Percentiles rank a stretch among this genome's conserved stretches.
These are phyloP conservation scores for Cucurbita argyrosperma DNA, from an alignment of 306 rosid genomes.

Conservation along the genomic window DNA sequence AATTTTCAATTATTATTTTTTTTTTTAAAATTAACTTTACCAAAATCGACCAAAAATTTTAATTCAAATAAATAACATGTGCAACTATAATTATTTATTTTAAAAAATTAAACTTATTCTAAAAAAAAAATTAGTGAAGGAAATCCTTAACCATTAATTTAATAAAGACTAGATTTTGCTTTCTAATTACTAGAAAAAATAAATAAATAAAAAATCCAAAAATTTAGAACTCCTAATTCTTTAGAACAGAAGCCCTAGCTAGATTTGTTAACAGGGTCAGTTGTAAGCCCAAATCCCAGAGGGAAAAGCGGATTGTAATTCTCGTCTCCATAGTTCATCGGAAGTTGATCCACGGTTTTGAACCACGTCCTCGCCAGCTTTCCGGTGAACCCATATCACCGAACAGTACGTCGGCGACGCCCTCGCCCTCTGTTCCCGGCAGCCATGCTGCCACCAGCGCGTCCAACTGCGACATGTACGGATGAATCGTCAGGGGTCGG, in stretches of 20 bases:
- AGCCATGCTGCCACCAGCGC: conserved; percentile 7
- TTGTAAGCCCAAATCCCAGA: conserved; percentile 8
- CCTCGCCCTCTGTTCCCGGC: not conserved
- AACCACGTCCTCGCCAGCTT: not conserved
- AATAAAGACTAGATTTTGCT: no score
- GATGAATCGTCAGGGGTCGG: not conserved
- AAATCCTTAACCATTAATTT: no score
- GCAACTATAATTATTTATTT: no score
- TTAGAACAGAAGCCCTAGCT: not conserved
- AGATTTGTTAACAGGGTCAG: not conserved
- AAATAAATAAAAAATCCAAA: no score
- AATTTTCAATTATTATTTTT: no score
- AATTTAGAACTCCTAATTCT: not conserved
- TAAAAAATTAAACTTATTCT: no score
- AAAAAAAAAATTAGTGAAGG: no score
- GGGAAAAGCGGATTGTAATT: conserved; percentile 4
- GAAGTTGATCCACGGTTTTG: conserved; percentile 7
- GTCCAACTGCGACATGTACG: not conserved
- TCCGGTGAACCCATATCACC: not conserved
- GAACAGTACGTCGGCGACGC: not conserved
- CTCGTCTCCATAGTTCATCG: conserved; percentile 1
- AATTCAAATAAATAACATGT: no score
- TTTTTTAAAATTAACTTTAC: no score
- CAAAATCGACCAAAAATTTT: no score
- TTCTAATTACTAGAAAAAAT: no score